These are phyloP conservation scores for Pythium plurisporium DNA, from an alignment of 352 stramenopile genomes.

Conservation along the genomic window DNA sequence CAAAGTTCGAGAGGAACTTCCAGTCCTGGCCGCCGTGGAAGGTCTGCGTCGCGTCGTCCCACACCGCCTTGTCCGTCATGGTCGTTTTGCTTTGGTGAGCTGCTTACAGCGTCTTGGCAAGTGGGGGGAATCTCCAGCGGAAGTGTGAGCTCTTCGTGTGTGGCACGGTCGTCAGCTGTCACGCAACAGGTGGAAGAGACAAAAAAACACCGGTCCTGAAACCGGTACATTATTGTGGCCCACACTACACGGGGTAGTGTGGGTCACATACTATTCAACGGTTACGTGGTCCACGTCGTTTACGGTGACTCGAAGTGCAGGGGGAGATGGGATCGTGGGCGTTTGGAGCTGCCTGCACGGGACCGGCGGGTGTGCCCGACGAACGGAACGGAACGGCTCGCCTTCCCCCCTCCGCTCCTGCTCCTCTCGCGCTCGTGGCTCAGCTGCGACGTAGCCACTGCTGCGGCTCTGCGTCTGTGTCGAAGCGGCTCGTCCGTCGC, in stretches of 20 bases:
- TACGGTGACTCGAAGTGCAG: neutral
- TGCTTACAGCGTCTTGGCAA: too few relatives aligned
- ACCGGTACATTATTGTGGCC: too few relatives aligned
- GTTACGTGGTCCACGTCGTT: neutral
- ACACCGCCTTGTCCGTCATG: slow-evolving; percentile 30
- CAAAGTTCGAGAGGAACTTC: slow-evolving; percentile 88
- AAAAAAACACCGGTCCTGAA: too few relatives aligned
- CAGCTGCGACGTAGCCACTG: too few relatives aligned
- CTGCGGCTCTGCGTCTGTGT: slow-evolving; percentile 2
- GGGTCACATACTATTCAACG: neutral
- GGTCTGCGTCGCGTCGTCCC: slow-evolving; percentile 83
- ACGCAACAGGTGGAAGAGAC: too few relatives aligned
- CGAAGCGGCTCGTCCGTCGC: neutral
- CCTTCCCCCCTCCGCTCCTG: too few relatives aligned
- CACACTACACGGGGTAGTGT: too few relatives aligned
- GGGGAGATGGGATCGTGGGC: neutral
- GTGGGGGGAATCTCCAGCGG: neutral
- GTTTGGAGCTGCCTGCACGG: too few relatives aligned
- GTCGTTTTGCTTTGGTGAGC: too few relatives aligned
- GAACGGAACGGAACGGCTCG: too few relatives aligned
- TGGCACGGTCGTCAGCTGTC: slow-evolving; percentile 4
- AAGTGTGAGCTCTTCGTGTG: too few relatives aligned
- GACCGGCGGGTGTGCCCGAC: too few relatives aligned
- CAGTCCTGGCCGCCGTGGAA: slow-evolving; percentile 91
- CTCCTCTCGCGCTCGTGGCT: neutral